Conservation (phyloP, 768 basidiomycete genomes). For the Hypsizygus marmoreus region DNA sequence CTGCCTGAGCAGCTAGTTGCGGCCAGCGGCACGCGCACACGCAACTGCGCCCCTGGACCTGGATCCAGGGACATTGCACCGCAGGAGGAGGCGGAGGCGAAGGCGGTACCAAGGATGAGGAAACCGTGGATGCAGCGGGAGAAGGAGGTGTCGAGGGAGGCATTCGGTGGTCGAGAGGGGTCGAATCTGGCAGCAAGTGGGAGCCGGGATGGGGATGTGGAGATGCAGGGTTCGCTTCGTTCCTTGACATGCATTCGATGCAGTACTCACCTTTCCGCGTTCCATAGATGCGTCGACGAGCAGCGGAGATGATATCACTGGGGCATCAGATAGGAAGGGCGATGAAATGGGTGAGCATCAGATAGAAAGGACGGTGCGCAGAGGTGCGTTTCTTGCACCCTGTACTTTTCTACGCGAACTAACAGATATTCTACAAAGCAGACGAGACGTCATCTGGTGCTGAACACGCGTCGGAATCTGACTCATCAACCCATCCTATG, state of each 20-base stretch:
- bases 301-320: not conserved
- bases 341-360: no score
- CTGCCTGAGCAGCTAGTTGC: no score
- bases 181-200: not conserved
- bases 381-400: no score
- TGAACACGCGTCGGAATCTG: no score
- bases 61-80: slow-evolving; percentile 4
- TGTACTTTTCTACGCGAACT: no score
- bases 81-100: slow-evolving; percentile 30
- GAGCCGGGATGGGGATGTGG: slow-evolving; percentile 1
- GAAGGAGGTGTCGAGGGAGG: slow-evolving; percentile 25
- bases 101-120: slow-evolving; percentile 66
- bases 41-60: slow-evolving; percentile 10
- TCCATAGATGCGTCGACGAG: not conserved
- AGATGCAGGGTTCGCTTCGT: not conserved
- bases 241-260: not conserved
- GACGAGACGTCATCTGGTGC: no score
- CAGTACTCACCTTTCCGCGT: not conserved
- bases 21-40: no score
- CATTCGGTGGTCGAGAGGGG: slow-evolving; percentile 2
- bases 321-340: no score
- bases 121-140: slow-evolving; percentile 46
- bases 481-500: no score
- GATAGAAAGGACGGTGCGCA: no score
- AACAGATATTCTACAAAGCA: no score